A percentile compares a stretch with the other conserved stretches of the same genome.
phyloP scores from a whole-genome alignment of 805 yeast genomes.

The Blastobotrys chiropterorum region DNA sequence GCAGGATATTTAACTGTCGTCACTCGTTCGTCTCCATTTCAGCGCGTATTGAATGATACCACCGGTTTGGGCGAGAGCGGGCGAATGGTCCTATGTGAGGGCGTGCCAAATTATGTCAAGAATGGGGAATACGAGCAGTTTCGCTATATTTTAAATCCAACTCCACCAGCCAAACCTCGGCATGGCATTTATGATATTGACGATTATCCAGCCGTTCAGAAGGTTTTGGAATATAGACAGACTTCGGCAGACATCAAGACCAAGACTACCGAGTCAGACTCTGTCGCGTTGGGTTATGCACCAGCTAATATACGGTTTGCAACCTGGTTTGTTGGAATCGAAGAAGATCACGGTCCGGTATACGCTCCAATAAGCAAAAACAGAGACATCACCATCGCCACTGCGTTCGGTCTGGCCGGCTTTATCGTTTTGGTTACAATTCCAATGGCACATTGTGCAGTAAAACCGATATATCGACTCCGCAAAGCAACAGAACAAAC shows the following conservation, averaged over 20 bases:
- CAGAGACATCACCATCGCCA: conserved; percentile 66
- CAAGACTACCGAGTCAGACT: conserved; percentile 31
- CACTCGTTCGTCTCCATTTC: conserved; percentile 41
- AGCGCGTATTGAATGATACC: conserved; percentile 36
- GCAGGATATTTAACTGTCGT: conserved; percentile 67
- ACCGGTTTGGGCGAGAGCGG: conserved; percentile 34
- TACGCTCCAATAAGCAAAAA: conserved; percentile 56
- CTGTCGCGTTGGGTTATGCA: conserved; percentile 52
- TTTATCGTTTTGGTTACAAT: conserved; percentile 70
- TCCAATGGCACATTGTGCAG: conserved; percentile 79
- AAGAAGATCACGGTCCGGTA: conserved; percentile 55
- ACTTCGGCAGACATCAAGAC: conserved; percentile 28
- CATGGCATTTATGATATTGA: conserved; percentile 16
- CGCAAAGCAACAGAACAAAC: conserved; percentile 78
- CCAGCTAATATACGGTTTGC: conserved; percentile 39
- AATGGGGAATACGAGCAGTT: conserved; percentile 19
- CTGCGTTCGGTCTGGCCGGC: conserved; percentile 71
- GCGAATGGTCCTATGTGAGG: conserved; percentile 18
- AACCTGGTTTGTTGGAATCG: conserved; percentile 70
- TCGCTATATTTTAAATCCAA: conserved; percentile 18
- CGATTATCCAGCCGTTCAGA: conserved; percentile 26
- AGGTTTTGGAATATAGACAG: not conserved
- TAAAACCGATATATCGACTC: conserved; percentile 70
- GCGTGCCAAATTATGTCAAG: conserved; percentile 11
- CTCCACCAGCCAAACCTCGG: conserved; percentile 28